Evolutionary conservation across 2,329 filamentous ascomycete genomes (phyloP), one percentile per base, ranked within the genome.

Genomic region (Lachnellula occidentalis): DNA sequence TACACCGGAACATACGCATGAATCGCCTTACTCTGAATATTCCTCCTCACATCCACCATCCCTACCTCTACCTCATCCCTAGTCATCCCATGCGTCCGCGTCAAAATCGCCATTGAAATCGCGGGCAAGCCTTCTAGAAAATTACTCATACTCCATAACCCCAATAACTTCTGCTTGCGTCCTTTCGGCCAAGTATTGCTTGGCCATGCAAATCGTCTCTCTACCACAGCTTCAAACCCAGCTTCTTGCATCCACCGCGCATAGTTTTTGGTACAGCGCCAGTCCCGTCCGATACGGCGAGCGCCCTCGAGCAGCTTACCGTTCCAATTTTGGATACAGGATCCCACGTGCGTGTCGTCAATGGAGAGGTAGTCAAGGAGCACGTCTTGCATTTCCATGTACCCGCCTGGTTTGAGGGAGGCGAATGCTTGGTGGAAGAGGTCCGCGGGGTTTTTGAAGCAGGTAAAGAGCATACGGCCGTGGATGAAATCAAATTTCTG

Each of bases 111-210:
- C 55, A 66, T 58, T 22, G 57, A 62, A 55, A 71, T 41, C 34
- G 57, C 60, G 17, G 61, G 48, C 3, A 66, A 15, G 1, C 60
- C 63, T 41, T 60, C 56, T 15, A 61, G 36, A 8, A 55, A 48
- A 55, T 67, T 62, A 17, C 58, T 55, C 50, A 60, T 50, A 36
- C 31, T 54, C 63, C 64, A 65, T 54, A 59, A 19, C 1, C 78
- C 79, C 1, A 80, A 63, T 48, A 80, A 74, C 62, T 81, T 83
- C 48, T 77, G 71, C 24, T 74, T 73, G 5, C 71, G 70, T 41
- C 80, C 75, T 45, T 74, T 75, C 0, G 78, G 75, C 79, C 80
- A 83, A 11, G 70, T 64, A 59, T 76, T 78, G 34, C 71, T 72
- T 0, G 79, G 79, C 69, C 78, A 75, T 64, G 75, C 77, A 61